phyloP scores from a whole-genome alignment of 164 flowering plant genomes.

The Kalanchoe fedtschenkoi region DNA sequence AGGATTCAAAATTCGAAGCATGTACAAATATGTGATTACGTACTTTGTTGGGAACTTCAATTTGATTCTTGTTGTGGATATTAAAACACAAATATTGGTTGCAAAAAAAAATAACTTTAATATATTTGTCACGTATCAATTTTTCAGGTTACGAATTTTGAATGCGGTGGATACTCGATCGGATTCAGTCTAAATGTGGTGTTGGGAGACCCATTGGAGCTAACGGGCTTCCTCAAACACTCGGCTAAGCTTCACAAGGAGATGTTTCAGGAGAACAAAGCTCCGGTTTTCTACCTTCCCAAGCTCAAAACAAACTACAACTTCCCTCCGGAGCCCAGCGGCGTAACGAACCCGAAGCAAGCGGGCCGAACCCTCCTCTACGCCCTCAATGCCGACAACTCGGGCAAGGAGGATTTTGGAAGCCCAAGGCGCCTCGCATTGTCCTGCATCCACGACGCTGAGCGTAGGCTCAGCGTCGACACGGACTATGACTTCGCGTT shows the following conservation, averaged over 20 bases:
- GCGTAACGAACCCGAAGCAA: not conserved
- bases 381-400: not conserved
- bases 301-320: conserved; percentile 5
- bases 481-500: not conserved
- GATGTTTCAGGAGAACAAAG: conserved; percentile 3
- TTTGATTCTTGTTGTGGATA: not conserved
- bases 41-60: too few species aligned
- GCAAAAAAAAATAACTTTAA: not conserved
- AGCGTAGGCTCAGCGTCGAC: not conserved
- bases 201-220: conserved; percentile 1
- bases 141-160: conserved; percentile 4
- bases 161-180: conserved; percentile 5
- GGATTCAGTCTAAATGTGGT: not conserved
- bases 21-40: too few species aligned
- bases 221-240: conserved; percentile 3
- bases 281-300: conserved; percentile 8
- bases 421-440: not conserved
- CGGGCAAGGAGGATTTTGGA: not conserved
- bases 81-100: not conserved
- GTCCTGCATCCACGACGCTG: not conserved
- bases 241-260: not conserved
- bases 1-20: too few species aligned
- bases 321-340: not conserved
- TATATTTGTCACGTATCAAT: not conserved
- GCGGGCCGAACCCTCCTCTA: conserved; percentile 1